Percentiles rank a stretch among this genome's conserved stretches.
Conservation (phyloP, 2,329 filamentous ascomycete species). For the Madurella mycetomatis region DNA sequence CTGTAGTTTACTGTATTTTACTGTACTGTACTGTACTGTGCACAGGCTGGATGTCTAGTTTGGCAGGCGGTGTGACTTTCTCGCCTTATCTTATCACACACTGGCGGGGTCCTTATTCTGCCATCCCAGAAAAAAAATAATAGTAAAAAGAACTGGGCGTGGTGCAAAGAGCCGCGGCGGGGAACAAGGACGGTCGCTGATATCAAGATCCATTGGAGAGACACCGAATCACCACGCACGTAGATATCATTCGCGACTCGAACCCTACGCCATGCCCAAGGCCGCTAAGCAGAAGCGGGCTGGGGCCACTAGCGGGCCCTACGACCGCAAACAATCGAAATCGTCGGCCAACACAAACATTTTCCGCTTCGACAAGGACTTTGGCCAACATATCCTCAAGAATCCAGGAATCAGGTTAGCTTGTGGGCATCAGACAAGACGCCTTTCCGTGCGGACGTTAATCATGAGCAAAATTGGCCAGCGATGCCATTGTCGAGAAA, state of each 20-base stretch:
- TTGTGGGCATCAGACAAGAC: neutral
- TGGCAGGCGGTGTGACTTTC: neutral
- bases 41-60: too few species aligned
- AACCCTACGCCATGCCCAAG: conserved; percentile 36
- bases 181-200: too few species aligned
- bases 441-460: neutral
- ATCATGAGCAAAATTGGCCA: neutral
- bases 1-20: too few species aligned
- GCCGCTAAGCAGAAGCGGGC: conserved; percentile 37
- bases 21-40: too few species aligned
- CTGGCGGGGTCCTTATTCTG: neutral
- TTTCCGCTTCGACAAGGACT: conserved; percentile 94
- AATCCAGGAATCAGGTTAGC: conserved; percentile 28
- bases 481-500: conserved; percentile 64
- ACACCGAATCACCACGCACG: too few species aligned
- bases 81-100: neutral
- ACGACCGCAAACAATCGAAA: conserved; percentile 31
- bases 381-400: conserved; percentile 87
- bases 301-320: conserved; percentile 32
- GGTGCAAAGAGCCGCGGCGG: too few species aligned
- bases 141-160: neutral
- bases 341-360: conserved; percentile 63
- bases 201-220: too few species aligned
- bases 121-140: neutral
- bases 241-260: too few species aligned